phyloP scores from a whole-genome alignment of 345 rosid genomes.

The Pistacia vera region DNA sequence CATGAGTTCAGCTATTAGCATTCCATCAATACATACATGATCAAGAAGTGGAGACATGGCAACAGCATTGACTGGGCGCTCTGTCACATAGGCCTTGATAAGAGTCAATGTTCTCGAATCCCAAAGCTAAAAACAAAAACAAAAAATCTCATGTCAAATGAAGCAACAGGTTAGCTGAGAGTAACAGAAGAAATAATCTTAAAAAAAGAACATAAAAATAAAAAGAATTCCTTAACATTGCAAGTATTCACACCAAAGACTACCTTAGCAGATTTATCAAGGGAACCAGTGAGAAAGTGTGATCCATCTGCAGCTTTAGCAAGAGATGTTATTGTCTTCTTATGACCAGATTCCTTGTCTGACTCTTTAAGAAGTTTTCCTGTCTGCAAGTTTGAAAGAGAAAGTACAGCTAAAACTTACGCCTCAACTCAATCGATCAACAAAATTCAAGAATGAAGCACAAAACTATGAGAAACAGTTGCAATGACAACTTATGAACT shows the following conservation, averaged over 20 bases:
- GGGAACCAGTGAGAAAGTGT: slow-evolving; percentile 87
- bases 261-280: slow-evolving; percentile 97
- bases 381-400: slow-evolving; percentile 50
- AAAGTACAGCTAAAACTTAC: slow-evolving; percentile 6
- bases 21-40: slow-evolving; percentile 61
- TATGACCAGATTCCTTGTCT: slow-evolving; percentile 78
- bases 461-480: neutral
- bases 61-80: slow-evolving; percentile 97
- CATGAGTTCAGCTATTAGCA: neutral
- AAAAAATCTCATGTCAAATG: neutral
- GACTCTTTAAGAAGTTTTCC: slow-evolving; percentile 80
- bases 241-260: neutral
- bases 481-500: neutral
- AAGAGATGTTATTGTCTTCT: slow-evolving; percentile 80
- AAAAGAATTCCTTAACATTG: neutral
- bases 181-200: neutral
- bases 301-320: slow-evolving; percentile 79
- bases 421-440: neutral
- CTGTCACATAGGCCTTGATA: slow-evolving; percentile 82
- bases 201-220: neutral
- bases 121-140: slow-evolving; percentile 67
- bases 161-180: slow-evolving; percentile 7
- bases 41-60: slow-evolving; percentile 93
- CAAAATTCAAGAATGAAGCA: slow-evolving; percentile 3
- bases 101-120: slow-evolving; percentile 84